A percentile compares a stretch with the other conserved stretches of the same genome.
These are phyloP conservation scores for Thermoascus crustaceus DNA, from an alignment of 2,329 filamentous ascomycete species.

Conservation along the genomic window DNA sequence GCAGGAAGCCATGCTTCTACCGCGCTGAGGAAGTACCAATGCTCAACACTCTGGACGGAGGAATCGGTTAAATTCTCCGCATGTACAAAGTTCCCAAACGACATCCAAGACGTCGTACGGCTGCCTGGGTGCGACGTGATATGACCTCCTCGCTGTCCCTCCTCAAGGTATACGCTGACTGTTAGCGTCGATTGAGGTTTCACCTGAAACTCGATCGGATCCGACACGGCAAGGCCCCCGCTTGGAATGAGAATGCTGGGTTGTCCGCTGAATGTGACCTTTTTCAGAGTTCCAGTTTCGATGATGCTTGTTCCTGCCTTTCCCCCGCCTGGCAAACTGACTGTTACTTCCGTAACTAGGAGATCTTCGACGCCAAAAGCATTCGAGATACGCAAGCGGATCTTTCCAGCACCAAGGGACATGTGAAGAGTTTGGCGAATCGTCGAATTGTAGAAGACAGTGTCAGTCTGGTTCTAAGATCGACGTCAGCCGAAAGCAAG, in stretches of 20 bases:
- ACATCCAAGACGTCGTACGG: constrained; percentile 54
- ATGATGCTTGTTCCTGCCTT: constrained; percentile 45
- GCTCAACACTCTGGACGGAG: constrained; percentile 29
- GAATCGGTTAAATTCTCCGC: constrained; percentile 38
- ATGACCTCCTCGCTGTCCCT: constrained; percentile 48
- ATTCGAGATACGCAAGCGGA: constrained; percentile 59
- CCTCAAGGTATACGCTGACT: constrained; percentile 50
- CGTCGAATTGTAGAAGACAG: constrained; percentile 55
- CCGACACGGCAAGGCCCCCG: constrained; percentile 52
- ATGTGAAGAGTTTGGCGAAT: constrained; percentile 59
- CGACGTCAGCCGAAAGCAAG: constrained; percentile 7
- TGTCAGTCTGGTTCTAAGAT: constrained; percentile 42
- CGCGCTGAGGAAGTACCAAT: constrained; percentile 52
- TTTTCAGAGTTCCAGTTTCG: constrained; percentile 43
- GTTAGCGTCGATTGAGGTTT: constrained; percentile 46
- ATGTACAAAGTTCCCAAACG: constrained; percentile 49
- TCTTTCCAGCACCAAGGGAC: constrained; percentile 47
- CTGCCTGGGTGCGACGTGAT: constrained; percentile 60
- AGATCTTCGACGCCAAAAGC: constrained; percentile 55
- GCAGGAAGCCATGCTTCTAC: constrained; percentile 48
- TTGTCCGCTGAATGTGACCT: constrained; percentile 52
- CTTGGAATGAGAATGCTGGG: constrained; percentile 45
- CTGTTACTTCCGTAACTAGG: constrained; percentile 50
- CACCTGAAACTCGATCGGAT: constrained; percentile 51
- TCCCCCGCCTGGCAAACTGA: constrained; percentile 43